Evolutionary conservation across 495 filamentous ascomycete genomes (phyloP), one percentile per base, ranked within the genome.

Genomic region (Aspergillus coremiiformis): DNA sequence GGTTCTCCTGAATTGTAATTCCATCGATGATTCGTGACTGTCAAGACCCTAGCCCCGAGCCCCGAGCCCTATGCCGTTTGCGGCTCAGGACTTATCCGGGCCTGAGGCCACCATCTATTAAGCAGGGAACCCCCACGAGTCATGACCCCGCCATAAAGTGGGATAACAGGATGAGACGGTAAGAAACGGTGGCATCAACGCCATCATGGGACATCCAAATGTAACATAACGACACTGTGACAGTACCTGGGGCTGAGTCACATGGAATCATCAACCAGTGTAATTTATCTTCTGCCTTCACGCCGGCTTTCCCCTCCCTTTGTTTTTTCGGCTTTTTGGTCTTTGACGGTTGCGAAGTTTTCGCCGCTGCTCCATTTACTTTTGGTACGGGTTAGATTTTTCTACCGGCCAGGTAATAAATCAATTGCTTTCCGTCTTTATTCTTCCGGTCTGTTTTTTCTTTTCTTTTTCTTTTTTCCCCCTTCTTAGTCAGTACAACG

Each of bases 261-360:
- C 21, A 17, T 20, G 26, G 15, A 29, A 41, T 17, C n/a, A 10
- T 12, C 32, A 39, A n/a, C n/a, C n/a, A n/a, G n/a, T 57, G 58
- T 64, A 54, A 56, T 30, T 49, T 55, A 37, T 33, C 24, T 44
- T 22, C 54, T 29, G 23, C 41, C 55, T n/a, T n/a, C n/a, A n/a
- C n/a, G n/a, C n/a, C n/a, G n/a, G 54, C 52, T 52, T 39, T 20
- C 43, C 51, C 60, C 61, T 58, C 53, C 58, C 55, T 54, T 57
- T 58, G 52, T 59, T 61, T 59, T 59, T 56, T 44, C 57, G 58
- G 51, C 52, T 64, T 64, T 64, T 57, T 53, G 58, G 43, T 61
- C 51, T 61, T 61, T 64, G 61, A 64, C 61, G 53, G 61, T 61
- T 49, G 61, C 61, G 61, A 61, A 42, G 9, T 55, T 55, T 61